A percentile compares a stretch with the other conserved stretches of the same genome.
Evolutionary conservation across 805 yeast species (phyloP).

Genomic region (Kodamaea leandrae): DNA sequence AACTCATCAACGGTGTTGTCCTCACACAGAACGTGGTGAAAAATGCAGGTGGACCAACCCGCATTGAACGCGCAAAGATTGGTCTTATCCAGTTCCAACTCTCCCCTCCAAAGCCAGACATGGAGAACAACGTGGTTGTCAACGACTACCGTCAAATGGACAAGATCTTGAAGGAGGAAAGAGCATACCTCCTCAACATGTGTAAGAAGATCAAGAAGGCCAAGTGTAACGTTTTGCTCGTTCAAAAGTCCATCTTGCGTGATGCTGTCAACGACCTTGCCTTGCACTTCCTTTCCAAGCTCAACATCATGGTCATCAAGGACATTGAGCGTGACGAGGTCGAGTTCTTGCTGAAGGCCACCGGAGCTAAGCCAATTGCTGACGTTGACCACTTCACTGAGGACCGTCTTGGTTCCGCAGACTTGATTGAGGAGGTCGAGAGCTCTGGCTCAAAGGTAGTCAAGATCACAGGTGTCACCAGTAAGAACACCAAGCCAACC

Average conservation of each 20-base stretch:
- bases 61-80: slow-evolving; percentile 90
- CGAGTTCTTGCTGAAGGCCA: slow-evolving; percentile 79
- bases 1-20: slow-evolving; percentile 88
- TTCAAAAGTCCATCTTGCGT: slow-evolving; percentile 89
- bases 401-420: slow-evolving; percentile 89
- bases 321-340: slow-evolving; percentile 96
- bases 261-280: slow-evolving; percentile 96
- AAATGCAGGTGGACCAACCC: slow-evolving; percentile 90
- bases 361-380: slow-evolving; percentile 95
- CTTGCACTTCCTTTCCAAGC: slow-evolving; percentile 87
- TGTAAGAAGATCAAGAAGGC: slow-evolving; percentile 96
- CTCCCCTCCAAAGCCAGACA: slow-evolving; percentile 95
- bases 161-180: slow-evolving; percentile 94
- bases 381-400: slow-evolving; percentile 92
- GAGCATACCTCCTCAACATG: slow-evolving; percentile 90
- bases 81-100: slow-evolving; percentile 91
- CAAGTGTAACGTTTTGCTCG: slow-evolving; percentile 87
- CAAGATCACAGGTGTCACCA: slow-evolving; percentile 71
- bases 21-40: slow-evolving; percentile 87
- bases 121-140: slow-evolving; percentile 96
- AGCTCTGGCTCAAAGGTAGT: slow-evolving; percentile 88
- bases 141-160: slow-evolving; percentile 99
- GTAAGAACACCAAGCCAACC: slow-evolving; percentile 58
- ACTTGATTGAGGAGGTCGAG: slow-evolving; percentile 86
- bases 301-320: slow-evolving; percentile 90